Evolutionary conservation across 2,329 filamentous ascomycete species (phyloP), one percentile per base, ranked within the genome.

Genomic region (Aspergillus brunneoviolaceus): DNA sequence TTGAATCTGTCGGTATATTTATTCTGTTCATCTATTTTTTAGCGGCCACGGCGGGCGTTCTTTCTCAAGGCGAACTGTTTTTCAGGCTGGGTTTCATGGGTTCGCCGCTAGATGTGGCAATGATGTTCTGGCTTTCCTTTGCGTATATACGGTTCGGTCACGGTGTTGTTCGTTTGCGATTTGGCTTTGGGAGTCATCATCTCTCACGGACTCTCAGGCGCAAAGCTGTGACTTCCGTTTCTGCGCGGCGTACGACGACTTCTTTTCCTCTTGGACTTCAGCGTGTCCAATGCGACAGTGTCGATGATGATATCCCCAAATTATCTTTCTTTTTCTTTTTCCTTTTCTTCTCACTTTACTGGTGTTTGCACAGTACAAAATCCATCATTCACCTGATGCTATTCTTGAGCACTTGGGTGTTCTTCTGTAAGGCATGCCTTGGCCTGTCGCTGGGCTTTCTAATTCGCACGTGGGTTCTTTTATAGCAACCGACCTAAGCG

Each of bases 41-140:
- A 73, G 71, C 70, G 71, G 67, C 65, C 62, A 65, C 62, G 68
- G 65, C 56, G 62, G 69, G 69, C 68, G 69, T 68, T 70, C 5
- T 16, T 35, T 9, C 2, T 60, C 50, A 58, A 60, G 62, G 64
- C 65, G 57, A 58, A 60, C 58, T 63, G 50, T 67, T 56, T 59
- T 58, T 35, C 55, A 39, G 62, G 60, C 48, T 60, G 63, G 59
- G 49, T 53, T 67, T 67, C 51, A 60, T 65, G 62, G 55, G 61
- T 58, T 62, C 51, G 66, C 60, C 62, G 63, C 60, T 55, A 23
- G 51, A 59, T 47, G 59, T 56, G 65, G 62, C 57, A 53, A 58
- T 61, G 60, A 60, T 52, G 61, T 45, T 45, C 6, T 19, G 19
- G 7, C 6, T 19, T 16, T 16, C 9, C 49, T 56, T 63, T 58